A percentile compares a stretch with the other conserved stretches of the same genome.
phyloP scores from a whole-genome alignment of 345 rosid genomes.

The Murraya paniculata region DNA sequence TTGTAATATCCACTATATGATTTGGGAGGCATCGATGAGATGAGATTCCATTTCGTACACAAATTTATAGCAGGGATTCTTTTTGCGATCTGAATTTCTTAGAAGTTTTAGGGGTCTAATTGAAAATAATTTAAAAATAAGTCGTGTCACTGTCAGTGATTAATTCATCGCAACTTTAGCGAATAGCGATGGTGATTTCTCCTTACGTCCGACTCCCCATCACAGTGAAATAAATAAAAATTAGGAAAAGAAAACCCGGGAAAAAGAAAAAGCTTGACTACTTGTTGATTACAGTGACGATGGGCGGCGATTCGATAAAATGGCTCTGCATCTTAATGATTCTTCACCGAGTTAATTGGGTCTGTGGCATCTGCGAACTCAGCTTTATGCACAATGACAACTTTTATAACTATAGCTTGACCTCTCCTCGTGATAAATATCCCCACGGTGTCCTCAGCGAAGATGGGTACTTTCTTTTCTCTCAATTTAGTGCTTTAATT shows the following conservation, averaged over 20 bases:
- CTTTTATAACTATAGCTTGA: slow-evolving; percentile 67
- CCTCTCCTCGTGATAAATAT: slow-evolving; percentile 53
- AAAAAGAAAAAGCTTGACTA: not conserved
- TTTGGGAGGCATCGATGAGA: not conserved
- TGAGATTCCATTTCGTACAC: not conserved
- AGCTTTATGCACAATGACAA: slow-evolving; percentile 49
- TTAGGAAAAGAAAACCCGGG: not conserved
- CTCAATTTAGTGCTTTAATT: not conserved
- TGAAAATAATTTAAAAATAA: not conserved
- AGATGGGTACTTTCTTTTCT: slow-evolving; percentile 67
- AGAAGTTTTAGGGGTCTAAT: not conserved
- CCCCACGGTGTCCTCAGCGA: slow-evolving; percentile 96
- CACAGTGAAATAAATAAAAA: not conserved
- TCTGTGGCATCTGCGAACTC: slow-evolving; percentile 47
- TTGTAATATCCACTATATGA: not conserved
- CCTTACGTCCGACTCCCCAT: not conserved
- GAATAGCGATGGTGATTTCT: too few relatives aligned
- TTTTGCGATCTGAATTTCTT: not conserved
- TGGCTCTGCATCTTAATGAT: slow-evolving; percentile 27
- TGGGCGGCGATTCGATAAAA: slow-evolving; percentile 23
- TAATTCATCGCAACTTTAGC: slow-evolving; percentile 10
- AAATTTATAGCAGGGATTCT: not conserved
- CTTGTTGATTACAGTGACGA: slow-evolving; percentile 1
- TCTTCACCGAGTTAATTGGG: slow-evolving; percentile 36
- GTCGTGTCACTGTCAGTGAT: not conserved